Conservation (phyloP, 495 filamentous ascomycete genomes). For the Monascus purpureus region DNA sequence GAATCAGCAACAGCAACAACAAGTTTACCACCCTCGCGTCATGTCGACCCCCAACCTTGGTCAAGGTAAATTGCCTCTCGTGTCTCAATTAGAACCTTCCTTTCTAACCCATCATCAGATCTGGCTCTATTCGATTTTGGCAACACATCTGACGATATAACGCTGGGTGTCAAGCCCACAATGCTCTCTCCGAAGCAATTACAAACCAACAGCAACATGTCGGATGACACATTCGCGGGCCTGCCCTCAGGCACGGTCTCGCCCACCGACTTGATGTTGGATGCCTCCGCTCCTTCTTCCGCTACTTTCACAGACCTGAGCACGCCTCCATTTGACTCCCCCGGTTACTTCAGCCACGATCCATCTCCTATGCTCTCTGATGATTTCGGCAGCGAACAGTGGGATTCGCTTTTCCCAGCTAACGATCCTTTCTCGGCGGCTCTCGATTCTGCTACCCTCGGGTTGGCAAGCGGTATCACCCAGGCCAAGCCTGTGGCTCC, state of each 20-base stretch:
- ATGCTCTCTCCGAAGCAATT: conserved; percentile 15
- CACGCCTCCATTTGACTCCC: conserved; percentile 69
- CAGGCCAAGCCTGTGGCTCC: conserved; percentile 21
- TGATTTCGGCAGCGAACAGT: conserved; percentile 18
- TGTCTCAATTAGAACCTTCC: not conserved
- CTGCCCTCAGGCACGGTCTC: conserved; percentile 54
- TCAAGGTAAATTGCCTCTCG: conserved; percentile 12
- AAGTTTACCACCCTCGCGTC: conserved; percentile 16
- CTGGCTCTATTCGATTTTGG: not conserved
- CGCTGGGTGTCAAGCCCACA: conserved; percentile 7
- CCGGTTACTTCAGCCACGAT: conserved; percentile 50
- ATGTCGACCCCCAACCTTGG: conserved; percentile 29
- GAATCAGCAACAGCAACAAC: conserved; percentile 11
- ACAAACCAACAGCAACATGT: conserved; percentile 10
- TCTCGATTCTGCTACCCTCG: conserved; percentile 16
- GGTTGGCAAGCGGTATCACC: conserved; percentile 16
- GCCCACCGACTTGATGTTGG: conserved; percentile 67
- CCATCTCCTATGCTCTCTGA: conserved; percentile 53
- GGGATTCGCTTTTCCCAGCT: conserved; percentile 50
- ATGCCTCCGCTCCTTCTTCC: conserved; percentile 70
- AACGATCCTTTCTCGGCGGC: conserved; percentile 28
- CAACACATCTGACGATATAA: conserved; percentile 16
- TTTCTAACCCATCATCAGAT: conserved; percentile 4
- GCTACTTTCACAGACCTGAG: conserved; percentile 72
- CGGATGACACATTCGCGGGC: conserved; percentile 17